A percentile compares a stretch with the other conserved stretches of the same genome.
Evolutionary conservation across 2,329 filamentous ascomycete genomes (phyloP).

Genomic region (Boeremia exigua): DNA sequence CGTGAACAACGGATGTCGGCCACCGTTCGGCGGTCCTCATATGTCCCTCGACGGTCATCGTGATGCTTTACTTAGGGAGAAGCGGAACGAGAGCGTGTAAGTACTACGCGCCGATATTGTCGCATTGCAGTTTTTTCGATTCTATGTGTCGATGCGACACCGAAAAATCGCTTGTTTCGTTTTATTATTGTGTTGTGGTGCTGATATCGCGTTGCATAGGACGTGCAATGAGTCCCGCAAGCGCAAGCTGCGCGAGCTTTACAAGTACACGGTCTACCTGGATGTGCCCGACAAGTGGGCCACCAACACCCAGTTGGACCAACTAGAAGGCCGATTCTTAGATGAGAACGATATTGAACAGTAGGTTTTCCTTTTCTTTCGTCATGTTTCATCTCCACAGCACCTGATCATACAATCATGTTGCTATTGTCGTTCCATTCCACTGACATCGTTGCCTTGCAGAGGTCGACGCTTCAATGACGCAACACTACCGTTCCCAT

Average conservation of each 20-base stretch:
- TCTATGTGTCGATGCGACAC: slow-evolving; percentile 45
- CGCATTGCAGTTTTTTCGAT: slow-evolving; percentile 36
- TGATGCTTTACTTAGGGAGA: slow-evolving; percentile 49
- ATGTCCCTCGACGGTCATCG: slow-evolving; percentile 57
- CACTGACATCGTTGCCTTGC: slow-evolving; percentile 35
- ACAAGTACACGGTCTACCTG: slow-evolving; percentile 70
- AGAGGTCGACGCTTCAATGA: slow-evolving; percentile 66
- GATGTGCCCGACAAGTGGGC: slow-evolving; percentile 54
- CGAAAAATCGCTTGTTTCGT: slow-evolving; percentile 49
- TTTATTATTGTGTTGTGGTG: slow-evolving; percentile 47
- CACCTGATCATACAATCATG: not conserved
- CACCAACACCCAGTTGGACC: slow-evolving; percentile 59
- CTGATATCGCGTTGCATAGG: slow-evolving; percentile 46
- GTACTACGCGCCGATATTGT: slow-evolving; percentile 42
- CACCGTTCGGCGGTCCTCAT: slow-evolving; percentile 48
- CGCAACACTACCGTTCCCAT: slow-evolving; percentile 55
- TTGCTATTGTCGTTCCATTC: slow-evolving; percentile 34
- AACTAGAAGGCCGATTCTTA: slow-evolving; percentile 61
- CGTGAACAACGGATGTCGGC: slow-evolving; percentile 58
- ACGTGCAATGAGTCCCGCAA: slow-evolving; percentile 77
- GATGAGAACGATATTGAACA: slow-evolving; percentile 64
- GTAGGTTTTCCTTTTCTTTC: slow-evolving; percentile 51
- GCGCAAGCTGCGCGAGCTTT: slow-evolving; percentile 88
- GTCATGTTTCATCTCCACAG: not conserved
- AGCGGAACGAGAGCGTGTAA: slow-evolving; percentile 54